Evolutionary conservation across 371 early-diverging fungal species (phyloP).

Genomic region (Mucor saturninus): DNA sequence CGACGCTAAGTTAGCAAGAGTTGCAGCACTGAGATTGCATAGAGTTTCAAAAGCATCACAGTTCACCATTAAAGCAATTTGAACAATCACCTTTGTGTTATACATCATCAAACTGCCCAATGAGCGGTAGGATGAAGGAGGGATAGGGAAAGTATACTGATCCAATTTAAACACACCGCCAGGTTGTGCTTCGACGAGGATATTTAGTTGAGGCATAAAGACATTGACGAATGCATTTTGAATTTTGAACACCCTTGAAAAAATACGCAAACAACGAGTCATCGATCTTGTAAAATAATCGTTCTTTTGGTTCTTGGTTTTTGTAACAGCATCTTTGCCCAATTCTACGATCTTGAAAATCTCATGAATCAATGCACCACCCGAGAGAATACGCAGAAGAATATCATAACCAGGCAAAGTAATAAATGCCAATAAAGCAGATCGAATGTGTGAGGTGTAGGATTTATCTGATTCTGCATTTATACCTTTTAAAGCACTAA

Average conservation of each 20-base stretch:
- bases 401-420: conserved; percentile 87
- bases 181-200: conserved; percentile 15
- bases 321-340: conserved; percentile 25
- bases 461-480: not conserved
- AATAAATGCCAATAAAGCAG: conserved; percentile 21
- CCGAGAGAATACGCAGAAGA: conserved; percentile 72
- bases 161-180: conserved; percentile 27
- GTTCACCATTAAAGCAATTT: conserved; percentile 72
- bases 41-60: conserved; percentile 61
- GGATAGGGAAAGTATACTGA: conserved; percentile 21
- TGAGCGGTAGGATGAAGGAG: conserved; percentile 57
- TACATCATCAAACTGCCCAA: conserved; percentile 79
- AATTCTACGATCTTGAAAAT: conserved; percentile 67
- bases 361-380: conserved; percentile 66
- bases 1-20: conserved; percentile 65
- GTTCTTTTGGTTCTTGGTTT: not conserved
- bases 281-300: conserved; percentile 42
- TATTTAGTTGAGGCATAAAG: conserved; percentile 60
- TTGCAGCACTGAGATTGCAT: conserved; percentile 66
- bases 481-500: not conserved
- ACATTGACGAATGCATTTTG: conserved; percentile 74
- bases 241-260: conserved; percentile 62
- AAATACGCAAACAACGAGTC: conserved; percentile 62
- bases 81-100: conserved; percentile 66
- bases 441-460: not conserved